Base-by-base conservation (phyloP, 2,329 filamentous ascomycete genomes). In the Cercospora beticola region DNA sequence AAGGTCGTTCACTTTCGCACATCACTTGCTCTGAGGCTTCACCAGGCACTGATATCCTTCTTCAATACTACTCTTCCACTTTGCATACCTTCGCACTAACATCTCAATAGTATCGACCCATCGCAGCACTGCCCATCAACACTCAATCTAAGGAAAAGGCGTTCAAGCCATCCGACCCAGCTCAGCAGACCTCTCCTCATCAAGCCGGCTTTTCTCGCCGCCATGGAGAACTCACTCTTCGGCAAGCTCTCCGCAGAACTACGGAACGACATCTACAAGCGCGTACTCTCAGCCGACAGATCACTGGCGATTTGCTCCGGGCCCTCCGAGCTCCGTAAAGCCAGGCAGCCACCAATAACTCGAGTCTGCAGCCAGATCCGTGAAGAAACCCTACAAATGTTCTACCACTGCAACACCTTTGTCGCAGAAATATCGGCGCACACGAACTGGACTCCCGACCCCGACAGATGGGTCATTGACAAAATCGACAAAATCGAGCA, bases 321-420 rank as follows among this genome's bases (percentile, higher is more conserved):
- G 2, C 9, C 40, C 16, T 9, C 40, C 7, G 40, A 46, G 2
- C 40, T 46, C n/a, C 9, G 9, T 8, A 46, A 6, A n/a, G 40
- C 40, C 40, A 9, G 6, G 9, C 40, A 46, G 5, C 40, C 40
- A n/a, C 40, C 40, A n/a, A 46, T 46, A 18, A 46, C 59, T 26
- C 59, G 59, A 10, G 40, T 46, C 26, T 62, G 59, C 59, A 5
- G 40, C 33, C 59, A 62, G 5, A 46, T 62, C 10, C 31, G 31
- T 10, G 12, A 5, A 8, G 59, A 62, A 21, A 28, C 18, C 18
- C n/a, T 62, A 10, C 18, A 23, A n/a, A 30, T 62, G 16, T 62
- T 40, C 59, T 62, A 62, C 59, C 12, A 62, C 21, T 33, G 21
- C 5, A 62, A 62, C 33, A 62, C 31, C n/a, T 62, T 62, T 21